phyloP scores from a whole-genome alignment of 75 land plant genomes.

The Cryptomeria japonica region DNA sequence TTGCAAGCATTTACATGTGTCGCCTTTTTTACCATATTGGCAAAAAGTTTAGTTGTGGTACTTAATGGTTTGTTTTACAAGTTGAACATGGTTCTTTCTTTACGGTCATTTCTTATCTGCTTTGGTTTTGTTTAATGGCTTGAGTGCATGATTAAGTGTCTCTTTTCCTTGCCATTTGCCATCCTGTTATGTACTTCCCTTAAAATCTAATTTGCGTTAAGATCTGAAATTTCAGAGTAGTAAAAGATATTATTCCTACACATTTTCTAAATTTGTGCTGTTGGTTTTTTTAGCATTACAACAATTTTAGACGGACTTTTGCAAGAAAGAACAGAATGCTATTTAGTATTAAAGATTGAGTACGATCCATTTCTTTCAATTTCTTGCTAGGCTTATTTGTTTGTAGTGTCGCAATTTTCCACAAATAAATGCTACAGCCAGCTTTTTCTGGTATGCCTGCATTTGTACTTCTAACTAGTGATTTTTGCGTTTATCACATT shows the following conservation, averaged over 20 bases:
- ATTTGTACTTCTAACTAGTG: not conserved
- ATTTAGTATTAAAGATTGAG: not conserved
- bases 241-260: not conserved
- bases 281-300: not conserved
- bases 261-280: not conserved
- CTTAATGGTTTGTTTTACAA: not conserved
- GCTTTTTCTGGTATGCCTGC: not conserved
- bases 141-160: not conserved
- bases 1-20: not conserved
- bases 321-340: not conserved
- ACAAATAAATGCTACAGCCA: not conserved
- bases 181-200: not conserved
- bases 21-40: not conserved
- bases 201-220: not conserved
- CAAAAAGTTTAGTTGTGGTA: too few relatives aligned
- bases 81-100: not conserved
- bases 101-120: not conserved
- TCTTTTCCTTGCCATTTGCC: not conserved
- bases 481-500: not conserved
- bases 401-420: not conserved
- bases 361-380: not conserved
- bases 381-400: not conserved
- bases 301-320: not conserved
- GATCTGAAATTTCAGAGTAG: not conserved
- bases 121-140: not conserved